Percentiles rank a stretch among this genome's conserved stretches.
Evolutionary conservation across 2,329 filamentous ascomycete species (phyloP).

Genomic region (Apiospora phragmitis): DNA sequence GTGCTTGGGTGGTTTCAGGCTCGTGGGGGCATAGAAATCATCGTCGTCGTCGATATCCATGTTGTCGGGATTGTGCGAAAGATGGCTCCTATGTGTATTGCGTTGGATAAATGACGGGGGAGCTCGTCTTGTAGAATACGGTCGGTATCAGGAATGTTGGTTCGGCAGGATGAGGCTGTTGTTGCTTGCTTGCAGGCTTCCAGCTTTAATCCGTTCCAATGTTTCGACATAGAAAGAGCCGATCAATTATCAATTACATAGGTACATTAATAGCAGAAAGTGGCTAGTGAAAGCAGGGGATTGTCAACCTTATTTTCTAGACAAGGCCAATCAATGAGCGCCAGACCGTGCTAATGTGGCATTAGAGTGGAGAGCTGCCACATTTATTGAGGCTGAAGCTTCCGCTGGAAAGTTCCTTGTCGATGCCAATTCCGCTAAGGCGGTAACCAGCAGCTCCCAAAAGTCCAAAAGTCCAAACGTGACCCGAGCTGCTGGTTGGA

Average conservation of each 20-base stretch:
- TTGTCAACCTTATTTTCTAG: neutral
- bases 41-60: conserved; percentile 71
- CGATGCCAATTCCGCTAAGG: neutral
- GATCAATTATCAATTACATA: neutral
- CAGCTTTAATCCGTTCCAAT: neutral
- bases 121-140: neutral
- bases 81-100: neutral
- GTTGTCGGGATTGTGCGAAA: conserved; percentile 25
- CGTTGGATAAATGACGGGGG: neutral
- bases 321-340: neutral
- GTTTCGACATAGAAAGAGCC: neutral
- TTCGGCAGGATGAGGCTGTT: neutral
- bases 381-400: conserved; percentile 10
- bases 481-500: neutral
- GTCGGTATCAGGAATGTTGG: neutral
- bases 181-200: neutral
- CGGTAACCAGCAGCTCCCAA: neutral
- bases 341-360: neutral
- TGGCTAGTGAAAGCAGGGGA: conserved; percentile 4
- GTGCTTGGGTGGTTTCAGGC: conserved; percentile 29
- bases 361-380: conserved; percentile 8
- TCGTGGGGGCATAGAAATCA: conserved; percentile 66
- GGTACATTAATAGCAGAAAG: neutral
- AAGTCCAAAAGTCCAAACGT: neutral
- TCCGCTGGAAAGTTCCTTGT: neutral